phyloP scores from a whole-genome alignment of 2,329 filamentous ascomycete genomes.

The Raffaelea albimanens region DNA sequence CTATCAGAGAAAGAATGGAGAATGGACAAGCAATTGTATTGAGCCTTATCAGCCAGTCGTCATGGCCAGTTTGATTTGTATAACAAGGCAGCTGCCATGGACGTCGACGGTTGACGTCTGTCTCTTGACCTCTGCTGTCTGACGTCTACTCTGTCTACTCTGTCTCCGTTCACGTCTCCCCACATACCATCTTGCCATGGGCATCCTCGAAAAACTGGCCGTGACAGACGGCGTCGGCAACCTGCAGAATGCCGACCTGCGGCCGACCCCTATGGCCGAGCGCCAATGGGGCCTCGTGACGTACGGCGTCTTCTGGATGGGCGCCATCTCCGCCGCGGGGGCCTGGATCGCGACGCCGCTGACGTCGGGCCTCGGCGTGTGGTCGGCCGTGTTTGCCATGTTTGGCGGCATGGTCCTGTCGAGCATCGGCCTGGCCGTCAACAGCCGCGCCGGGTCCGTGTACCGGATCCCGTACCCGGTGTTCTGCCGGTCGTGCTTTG shows the following conservation, averaged over 20 bases:
- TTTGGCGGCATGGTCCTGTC: not conserved
- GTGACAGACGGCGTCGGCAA: not conserved
- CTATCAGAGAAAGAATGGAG: no score
- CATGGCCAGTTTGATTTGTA: no score
- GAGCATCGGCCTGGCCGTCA: not conserved
- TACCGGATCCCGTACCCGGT: constrained; percentile 3
- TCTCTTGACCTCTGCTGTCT: no score
- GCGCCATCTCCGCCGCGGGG: not conserved
- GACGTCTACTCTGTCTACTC: no score
- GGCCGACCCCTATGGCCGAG: not conserved
- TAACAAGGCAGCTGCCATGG: no score
- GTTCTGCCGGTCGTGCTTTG: not conserved
- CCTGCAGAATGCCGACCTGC: not conserved
- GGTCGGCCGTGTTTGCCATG: not conserved
- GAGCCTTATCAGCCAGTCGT: no score
- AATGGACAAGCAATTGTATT: no score
- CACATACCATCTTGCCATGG: no score
- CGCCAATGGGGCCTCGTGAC: not conserved
- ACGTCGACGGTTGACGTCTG: no score
- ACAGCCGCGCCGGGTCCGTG: not conserved
- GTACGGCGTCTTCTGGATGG: constrained; percentile 1
- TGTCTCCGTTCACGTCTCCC: no score
- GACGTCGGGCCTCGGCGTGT: not conserved
- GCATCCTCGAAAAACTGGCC: not conserved
- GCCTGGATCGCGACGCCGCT: not conserved